Percentiles rank a stretch among this genome's conserved stretches.
These are phyloP conservation scores for Claviceps purpurea DNA, from an alignment of 2,329 filamentous ascomycete species.

Conservation along the genomic window DNA sequence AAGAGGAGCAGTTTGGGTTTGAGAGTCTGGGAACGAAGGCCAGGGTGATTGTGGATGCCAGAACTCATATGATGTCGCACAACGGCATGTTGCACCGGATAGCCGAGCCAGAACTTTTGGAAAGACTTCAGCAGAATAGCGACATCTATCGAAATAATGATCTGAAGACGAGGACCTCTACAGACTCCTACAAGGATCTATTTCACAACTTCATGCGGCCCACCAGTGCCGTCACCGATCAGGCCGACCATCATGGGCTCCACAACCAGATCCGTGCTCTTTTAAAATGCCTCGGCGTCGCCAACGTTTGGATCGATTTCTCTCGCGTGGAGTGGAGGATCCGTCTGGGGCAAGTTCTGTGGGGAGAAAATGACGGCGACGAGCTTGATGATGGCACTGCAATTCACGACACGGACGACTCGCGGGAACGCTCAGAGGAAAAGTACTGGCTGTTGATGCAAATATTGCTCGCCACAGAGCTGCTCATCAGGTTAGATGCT, in stretches of 20 bases:
- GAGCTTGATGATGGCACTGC: conserved; percentile 39
- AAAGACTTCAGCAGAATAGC: conserved; percentile 43
- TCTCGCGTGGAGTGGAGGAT: conserved; percentile 64
- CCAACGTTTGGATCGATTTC: conserved; percentile 63
- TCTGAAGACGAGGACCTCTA: conserved; percentile 34
- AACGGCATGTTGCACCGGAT: conserved; percentile 41
- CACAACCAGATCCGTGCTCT: conserved; percentile 58
- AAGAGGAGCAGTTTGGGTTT: conserved; percentile 49
- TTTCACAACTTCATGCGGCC: conserved; percentile 47
- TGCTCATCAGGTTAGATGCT: conserved; percentile 50
- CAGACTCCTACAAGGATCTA: conserved; percentile 48
- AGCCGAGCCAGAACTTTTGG: conserved; percentile 43
- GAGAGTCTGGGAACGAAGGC: conserved; percentile 41
- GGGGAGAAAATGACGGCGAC: conserved; percentile 42
- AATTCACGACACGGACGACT: conserved; percentile 33
- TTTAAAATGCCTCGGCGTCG: conserved; percentile 48
- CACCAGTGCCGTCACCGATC: conserved; percentile 41
- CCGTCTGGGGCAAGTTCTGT: conserved; percentile 57
- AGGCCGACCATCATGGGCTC: conserved; percentile 46
- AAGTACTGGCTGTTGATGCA: conserved; percentile 56
- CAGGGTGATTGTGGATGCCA: conserved; percentile 41
- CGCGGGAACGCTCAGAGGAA: conserved; percentile 43
- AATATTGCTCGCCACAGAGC: conserved; percentile 50
- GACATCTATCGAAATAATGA: conserved; percentile 41
- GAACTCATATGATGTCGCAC: conserved; percentile 40